Evolutionary conservation across 208 protist species (phyloP).

Genomic region (Acanthamoeba triangularis): DNA sequence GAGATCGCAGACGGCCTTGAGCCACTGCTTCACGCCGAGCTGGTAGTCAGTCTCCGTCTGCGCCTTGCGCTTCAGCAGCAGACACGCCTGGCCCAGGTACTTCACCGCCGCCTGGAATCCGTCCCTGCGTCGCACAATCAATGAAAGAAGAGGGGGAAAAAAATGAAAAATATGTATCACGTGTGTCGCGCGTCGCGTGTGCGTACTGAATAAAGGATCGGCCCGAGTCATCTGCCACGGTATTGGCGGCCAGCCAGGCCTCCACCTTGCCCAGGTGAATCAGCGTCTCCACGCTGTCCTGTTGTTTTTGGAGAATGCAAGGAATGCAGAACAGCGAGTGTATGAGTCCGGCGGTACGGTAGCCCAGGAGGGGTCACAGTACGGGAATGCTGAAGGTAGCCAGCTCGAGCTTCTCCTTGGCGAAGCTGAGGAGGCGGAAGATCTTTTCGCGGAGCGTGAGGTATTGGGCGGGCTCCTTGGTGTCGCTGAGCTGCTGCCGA

Average conservation of each 20-base stretch:
- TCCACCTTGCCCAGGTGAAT: constrained; percentile 55
- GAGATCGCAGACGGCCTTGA: background rate
- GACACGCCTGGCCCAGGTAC: constrained; percentile 39
- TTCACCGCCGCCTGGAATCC: constrained; percentile 7
- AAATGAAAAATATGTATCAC: too few species aligned
- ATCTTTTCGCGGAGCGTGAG: constrained; percentile 46
- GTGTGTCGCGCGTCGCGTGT: background rate
- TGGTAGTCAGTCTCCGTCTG: constrained; percentile 25
- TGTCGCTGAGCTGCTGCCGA: background rate
- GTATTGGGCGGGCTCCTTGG: background rate
- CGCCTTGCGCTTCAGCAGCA: constrained; percentile 24
- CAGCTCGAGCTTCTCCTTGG: constrained; percentile 58
- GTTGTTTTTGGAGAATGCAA: background rate
- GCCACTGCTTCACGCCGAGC: constrained; percentile 30
- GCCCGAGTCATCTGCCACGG: background rate
- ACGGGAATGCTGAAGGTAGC: constrained; percentile 49
- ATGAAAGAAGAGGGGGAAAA: too few species aligned
- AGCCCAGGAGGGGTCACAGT: background rate
- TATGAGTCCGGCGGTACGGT: too few species aligned
- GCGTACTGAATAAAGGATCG: constrained; percentile 1
- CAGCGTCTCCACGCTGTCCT: constrained; percentile 57
- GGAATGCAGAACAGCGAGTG: background rate
- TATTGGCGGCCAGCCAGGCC: constrained; percentile 26
- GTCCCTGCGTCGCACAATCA: background rate
- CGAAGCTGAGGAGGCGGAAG: constrained; percentile 52